Evolutionary conservation across 176 grass and related monocot genomes (phyloP).

Genomic region (Typha latifolia): DNA sequence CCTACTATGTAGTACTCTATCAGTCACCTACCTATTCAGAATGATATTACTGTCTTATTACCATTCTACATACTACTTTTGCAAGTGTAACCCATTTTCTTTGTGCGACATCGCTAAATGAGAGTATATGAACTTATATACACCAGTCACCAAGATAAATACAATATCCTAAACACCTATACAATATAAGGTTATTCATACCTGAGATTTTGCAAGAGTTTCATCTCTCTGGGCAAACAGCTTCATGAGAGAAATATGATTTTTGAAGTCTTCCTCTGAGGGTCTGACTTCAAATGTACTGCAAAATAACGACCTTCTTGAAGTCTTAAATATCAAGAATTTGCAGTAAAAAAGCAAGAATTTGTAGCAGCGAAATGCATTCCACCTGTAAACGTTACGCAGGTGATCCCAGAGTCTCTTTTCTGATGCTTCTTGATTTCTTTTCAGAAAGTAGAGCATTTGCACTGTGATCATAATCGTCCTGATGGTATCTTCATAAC

Average conservation of each 20-base stretch:
- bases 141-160: too few relatives aligned
- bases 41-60: too few relatives aligned
- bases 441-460: constrained; percentile 66
- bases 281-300: constrained; percentile 75
- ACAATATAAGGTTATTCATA: constrained; percentile 7
- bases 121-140: too few relatives aligned
- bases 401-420: constrained; percentile 67
- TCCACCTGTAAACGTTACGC: constrained; percentile 48
- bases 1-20: too few relatives aligned
- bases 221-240: constrained; percentile 43
- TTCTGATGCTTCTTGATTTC: constrained; percentile 42
- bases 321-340: constrained; percentile 11
- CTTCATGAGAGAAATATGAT: constrained; percentile 51
- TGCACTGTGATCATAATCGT: constrained; percentile 42
- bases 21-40: too few relatives aligned
- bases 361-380: constrained; percentile 14
- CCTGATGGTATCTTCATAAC: constrained; percentile 32
- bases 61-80: too few relatives aligned
- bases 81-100: too few relatives aligned
- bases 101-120: too few relatives aligned
- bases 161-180: too few relatives aligned
- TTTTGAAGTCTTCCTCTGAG: constrained; percentile 52
- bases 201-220: constrained; percentile 55
- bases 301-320: constrained; percentile 21
- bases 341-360: not conserved